Evolutionary conservation across 371 early-diverging fungal genomes (phyloP).

Genomic region (Rhizopus arrhizus): DNA sequence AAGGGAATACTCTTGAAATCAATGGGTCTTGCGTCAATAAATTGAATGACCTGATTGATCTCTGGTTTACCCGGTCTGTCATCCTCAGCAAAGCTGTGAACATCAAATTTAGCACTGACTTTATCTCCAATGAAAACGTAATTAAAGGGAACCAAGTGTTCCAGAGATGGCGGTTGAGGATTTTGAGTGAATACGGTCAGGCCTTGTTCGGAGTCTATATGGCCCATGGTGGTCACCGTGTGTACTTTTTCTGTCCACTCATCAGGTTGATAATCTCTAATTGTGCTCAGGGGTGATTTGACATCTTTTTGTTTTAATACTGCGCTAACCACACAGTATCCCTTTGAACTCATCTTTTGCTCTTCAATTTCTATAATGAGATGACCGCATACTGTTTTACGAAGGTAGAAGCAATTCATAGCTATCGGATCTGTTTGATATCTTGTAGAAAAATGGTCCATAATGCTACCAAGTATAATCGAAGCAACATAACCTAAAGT

Average conservation of each 20-base stretch:
- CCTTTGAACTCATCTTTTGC: constrained; percentile 42
- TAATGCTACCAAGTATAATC: constrained; percentile 35
- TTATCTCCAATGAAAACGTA: constrained; percentile 38
- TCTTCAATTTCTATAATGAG: constrained; percentile 39
- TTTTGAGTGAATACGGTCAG: constrained; percentile 29
- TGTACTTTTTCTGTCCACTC: constrained; percentile 38
- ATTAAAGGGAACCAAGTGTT: constrained; percentile 26
- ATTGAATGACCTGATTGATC: constrained; percentile 34
- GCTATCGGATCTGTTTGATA: constrained; percentile 47
- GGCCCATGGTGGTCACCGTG: constrained; percentile 46
- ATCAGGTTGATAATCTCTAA: constrained; percentile 25
- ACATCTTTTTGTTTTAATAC: constrained; percentile 38
- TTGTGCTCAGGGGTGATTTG: constrained; percentile 1
- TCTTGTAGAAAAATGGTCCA: constrained; percentile 32
- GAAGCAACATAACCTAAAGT: constrained; percentile 41
- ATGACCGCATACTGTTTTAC: constrained; percentile 36
- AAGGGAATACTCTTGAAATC: constrained; percentile 50
- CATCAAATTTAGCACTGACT: constrained; percentile 17
- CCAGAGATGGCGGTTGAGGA: constrained; percentile 22
- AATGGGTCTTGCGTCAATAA: constrained; percentile 37
- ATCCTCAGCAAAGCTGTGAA: neutral
- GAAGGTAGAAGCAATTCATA: constrained; percentile 46
- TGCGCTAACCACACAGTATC: constrained; percentile 41
- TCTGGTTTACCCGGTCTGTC: constrained; percentile 35
- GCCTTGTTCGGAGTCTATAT: constrained; percentile 44